These are phyloP conservation scores for Fusarium keratoplasticum DNA, from an alignment of 2,329 filamentous ascomycete species.

Conservation along the genomic window DNA sequence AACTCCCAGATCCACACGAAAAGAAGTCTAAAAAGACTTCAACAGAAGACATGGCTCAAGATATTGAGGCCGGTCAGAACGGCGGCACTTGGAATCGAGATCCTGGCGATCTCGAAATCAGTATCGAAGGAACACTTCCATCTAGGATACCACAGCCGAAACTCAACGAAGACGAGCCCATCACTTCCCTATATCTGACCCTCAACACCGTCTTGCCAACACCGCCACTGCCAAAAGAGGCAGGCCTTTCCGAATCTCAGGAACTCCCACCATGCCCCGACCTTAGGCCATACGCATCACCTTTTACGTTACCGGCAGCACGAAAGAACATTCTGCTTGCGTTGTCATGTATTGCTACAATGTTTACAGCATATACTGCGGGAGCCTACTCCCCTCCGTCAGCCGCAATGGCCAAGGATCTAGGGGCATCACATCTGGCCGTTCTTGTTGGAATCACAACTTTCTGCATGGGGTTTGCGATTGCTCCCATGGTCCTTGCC, in stretches of 20 bases:
- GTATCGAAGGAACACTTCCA: slow-evolving; percentile 13
- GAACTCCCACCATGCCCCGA: slow-evolving; percentile 70
- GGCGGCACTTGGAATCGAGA: slow-evolving; percentile 11
- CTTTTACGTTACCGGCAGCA: slow-evolving; percentile 76
- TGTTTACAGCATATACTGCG: slow-evolving; percentile 82
- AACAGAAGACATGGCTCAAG: slow-evolving; percentile 22
- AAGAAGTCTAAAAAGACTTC: background rate
- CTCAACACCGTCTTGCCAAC: slow-evolving; percentile 54
- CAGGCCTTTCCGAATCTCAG: slow-evolving; percentile 32
- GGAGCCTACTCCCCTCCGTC: slow-evolving; percentile 82
- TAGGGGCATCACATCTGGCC: slow-evolving; percentile 72
- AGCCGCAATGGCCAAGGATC: slow-evolving; percentile 72
- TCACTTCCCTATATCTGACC: slow-evolving; percentile 56
- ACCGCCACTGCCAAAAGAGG: slow-evolving; percentile 34
- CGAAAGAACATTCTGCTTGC: slow-evolving; percentile 78
- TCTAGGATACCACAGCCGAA: slow-evolving; percentile 16
- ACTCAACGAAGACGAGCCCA: slow-evolving; percentile 39
- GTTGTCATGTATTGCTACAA: slow-evolving; percentile 81
- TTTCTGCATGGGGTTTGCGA: slow-evolving; percentile 83
- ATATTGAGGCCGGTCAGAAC: slow-evolving; percentile 8
- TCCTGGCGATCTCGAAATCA: slow-evolving; percentile 35
- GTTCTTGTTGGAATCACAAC: slow-evolving; percentile 81
- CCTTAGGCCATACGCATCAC: slow-evolving; percentile 74
- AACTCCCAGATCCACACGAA: background rate
- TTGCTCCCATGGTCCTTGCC: slow-evolving; percentile 88